Evolutionary conservation across 2,329 filamentous ascomycete genomes (phyloP), one percentile per base, ranked within the genome.

Genomic region (Emergomyces orientalis): DNA sequence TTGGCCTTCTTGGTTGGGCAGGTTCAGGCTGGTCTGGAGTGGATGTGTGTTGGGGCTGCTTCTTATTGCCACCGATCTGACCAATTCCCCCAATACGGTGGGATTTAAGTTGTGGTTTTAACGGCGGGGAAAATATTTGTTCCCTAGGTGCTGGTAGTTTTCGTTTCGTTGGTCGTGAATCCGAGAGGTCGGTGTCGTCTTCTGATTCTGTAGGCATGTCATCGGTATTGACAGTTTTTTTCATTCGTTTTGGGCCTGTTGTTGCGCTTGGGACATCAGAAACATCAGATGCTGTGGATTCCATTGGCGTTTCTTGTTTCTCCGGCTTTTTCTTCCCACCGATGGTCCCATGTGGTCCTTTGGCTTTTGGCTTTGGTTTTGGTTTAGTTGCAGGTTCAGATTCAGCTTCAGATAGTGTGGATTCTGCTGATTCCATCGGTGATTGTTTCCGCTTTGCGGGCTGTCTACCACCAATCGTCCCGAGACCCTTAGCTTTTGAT

Each of bases 1-100:
- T 63, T 68, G 6, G 63, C 43, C 62, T 47, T 61, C 62, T 30
- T 65, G 63, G 27, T 60, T 37, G 62, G 30, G n/a, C 45, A 63
- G 13, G 61, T 55, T 61, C 54, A 51, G 51, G 43, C 37, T 61
- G 58, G 8, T 63, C 56, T 51, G 13, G 2, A 30, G 25, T 13
- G 30, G 47, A 27, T 11, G 7, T 30, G 63, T 63, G 54, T 67
- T 65, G 55, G 65, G 62, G 63, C 11, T 66, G 56, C 62, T 70
- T 68, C 65, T 68, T 72, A 57, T 69, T 72, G 37, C 71, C 71
- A 22, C 72, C 72, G 37, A 75, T 74, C 8, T 71, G 65, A 27
- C 73, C 73, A 56, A 75, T 63, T 30, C 67, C 67, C 49, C 69
- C 68, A 8, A 57, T 25, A 37, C 34, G n/a, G 17, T 62, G 30